Base-by-base conservation (phyloP, 495 filamentous ascomycete genomes). In the Lophium mytilinum region DNA sequence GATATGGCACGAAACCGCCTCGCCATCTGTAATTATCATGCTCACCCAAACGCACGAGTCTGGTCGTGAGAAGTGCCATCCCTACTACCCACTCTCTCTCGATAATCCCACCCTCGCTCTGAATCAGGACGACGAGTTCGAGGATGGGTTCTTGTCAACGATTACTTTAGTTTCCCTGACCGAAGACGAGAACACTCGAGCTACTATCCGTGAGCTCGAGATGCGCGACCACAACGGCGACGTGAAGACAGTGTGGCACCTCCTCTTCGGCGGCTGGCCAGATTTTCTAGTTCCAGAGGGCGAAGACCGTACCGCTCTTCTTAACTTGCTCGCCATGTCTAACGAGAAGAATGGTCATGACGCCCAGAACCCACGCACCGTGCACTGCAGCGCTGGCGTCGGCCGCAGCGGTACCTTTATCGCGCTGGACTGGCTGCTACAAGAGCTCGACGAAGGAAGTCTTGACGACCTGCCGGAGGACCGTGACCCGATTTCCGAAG, bases 331-430 rank as follows among this genome's bases (percentile, higher is more conserved):
- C 72, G 78, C 79, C 40, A 70, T 90, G 36, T 92, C 89, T 3
- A 80, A 82, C 40, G 79, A 81, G 56, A 86, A 89, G 68, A 88
- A 85, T 62, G 72, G 73, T 6, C 71, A 70, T n/a, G 68, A 71
- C 21, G 67, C 73, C 3, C 71, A 78, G 10, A 95, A 88, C 63
- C 90, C 93, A 8, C 84, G 92, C 37, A 83, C 97, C 52, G 82
- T 97, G 17, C 93, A 97, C 68, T 96, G 91, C 72, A 90, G 86
- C 62, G 93, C 93, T 19, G 93, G 93, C 37, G 94, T 99, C 10
- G 93, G 93, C 19, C 83, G 93, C 50, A 91, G 86, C 15, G 93
- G 93, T 49, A 97, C 93, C 0, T 99, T 97, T 67, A 93, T 99
- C 60, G 87, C 90, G 4, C 81, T 99, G 9, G 94, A 96, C 70